Evolutionary conservation across 768 basidiomycete species (phyloP), one percentile per base, ranked within the genome.

Genomic region (Hydnomerulius pinastri): DNA sequence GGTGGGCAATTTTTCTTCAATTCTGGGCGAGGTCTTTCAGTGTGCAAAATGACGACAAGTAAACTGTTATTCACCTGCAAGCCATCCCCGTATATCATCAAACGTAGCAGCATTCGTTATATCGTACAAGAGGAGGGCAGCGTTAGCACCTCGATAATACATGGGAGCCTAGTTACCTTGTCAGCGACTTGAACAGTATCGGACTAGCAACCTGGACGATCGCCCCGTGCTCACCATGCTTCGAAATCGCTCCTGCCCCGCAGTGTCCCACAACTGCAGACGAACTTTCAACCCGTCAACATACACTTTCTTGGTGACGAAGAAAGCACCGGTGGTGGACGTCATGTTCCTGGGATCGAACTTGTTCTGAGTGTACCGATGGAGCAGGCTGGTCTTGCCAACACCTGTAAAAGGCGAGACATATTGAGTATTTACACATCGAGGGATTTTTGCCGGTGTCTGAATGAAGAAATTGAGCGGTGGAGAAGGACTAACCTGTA

Each of bases 131-230:
- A 97, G 78, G 55, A 98, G 80, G 30, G 94, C 94, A 57, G 93
- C 94, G 66, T 95, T 90, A 62, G 94, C 91, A 67, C 92, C 92
- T 73, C 92, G 85, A 79, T 95, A 95, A 76, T 95, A 96, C 87
- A 96, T 93, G 59, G 91, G 92, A 61, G 93, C 93, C 92, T 92
- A 61, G 42, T 38, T 38, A 38, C 18, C 28, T 39, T 38, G 50
- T 61, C 47, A 56, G 59, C 39, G 46, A 53, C 42, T 50, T 46
- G 15, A 58, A 56, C 45, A 45, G 58, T 43, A 51, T 50, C 38
- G 48, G 55, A 51, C 37, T 23, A 18, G 42, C 41, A 33, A 44
- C 40, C 30, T 6, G 24, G 20, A 21, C 41, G 27, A 40, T 21
- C 15, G 41, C 12, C 33, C 18, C 39, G 43, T 18, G 71, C 82